Base-by-base conservation (phyloP, 371 early-diverging fungal species). In the Mucor racemosus region DNA sequence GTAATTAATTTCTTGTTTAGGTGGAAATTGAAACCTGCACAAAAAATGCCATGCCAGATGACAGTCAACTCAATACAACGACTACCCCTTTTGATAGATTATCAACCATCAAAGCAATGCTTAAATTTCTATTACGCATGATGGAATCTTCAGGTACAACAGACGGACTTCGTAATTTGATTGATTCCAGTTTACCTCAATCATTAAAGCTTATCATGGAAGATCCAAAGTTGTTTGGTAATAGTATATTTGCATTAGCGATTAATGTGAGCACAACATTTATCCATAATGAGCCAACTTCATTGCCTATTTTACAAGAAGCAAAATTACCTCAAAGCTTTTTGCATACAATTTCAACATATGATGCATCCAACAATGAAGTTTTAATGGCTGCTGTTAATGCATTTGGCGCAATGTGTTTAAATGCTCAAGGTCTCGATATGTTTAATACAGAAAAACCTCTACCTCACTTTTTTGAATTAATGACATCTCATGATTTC, bases 241-340 rank as follows among this genome's bases (percentile, higher is more conserved):
- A 73, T 17, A 86, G 82, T 38, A 76, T 92, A 3, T 91, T 87
- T 65, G 89, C 90, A 5, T 79, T 88, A 58, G 95, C 94, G 0
- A 86, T 95, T 65, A 95, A 95, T 74, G 90, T 97, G 17, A 92
- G 94, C 87, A 88, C 98, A 0, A 95, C 94, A 7, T 94, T 98
- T 69, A 93, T 98, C 44, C 98, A 99, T 74, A 96, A 95, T 69
- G 99, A 99, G 66, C 98, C 99, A 0, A 97, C 97, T 0, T 92
- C 90, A 3, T 77, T 97, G 17, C 68, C 92, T 0, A 92, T 97
- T 39, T 78, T 98, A 31, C 98, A 97, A 73, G 98, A 98, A 74
- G 76, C 88, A 1, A 80, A 87, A 40, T 73, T 98, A 17, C 96
- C 97, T 4, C 91, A 95, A 54, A 82, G 88, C 0, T 90, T 98